Evolutionary conservation across 2,329 filamentous ascomycete genomes (phyloP), one percentile per base, ranked within the genome.

Genomic region (Trichophaea hybrida): DNA sequence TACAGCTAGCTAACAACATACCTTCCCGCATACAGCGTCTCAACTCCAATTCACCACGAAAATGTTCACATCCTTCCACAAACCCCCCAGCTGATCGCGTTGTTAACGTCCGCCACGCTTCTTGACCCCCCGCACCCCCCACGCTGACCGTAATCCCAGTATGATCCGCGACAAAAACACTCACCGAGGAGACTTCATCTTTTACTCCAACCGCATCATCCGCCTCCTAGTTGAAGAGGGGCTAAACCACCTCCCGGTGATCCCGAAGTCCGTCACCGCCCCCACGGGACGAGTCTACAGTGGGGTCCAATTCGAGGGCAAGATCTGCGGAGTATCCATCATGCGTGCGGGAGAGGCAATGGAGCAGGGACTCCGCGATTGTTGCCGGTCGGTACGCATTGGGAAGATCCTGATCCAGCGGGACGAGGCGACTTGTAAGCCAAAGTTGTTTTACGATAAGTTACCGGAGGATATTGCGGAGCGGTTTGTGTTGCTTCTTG

Each of bases 261-360:
- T 94, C 56, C 85, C 88, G 70, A 88, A 94, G 69, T 83, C 84
- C 34, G 86, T 98, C 69, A 94, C 85, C 46, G 97, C 93, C 5
- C 93, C 93, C 0, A 86, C 96, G 48, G 91, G 90, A 44, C 83
- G 85, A 64, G 81, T 82, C 56, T 98, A 98, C 74, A 81, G 86
- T 37, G 93, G 93, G 33, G 86, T 98, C 65, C 86, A 86, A 74
- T 98, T 98, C 70, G 85, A 97, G 72, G 93, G 93, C 66, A 96
- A 97, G 75, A 98, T 98, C 68, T 98, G 93, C 70, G 93, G 93
- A 58, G 93, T 98, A 13, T 94, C 88, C 5, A 98, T 98, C 69
- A 97, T 98, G 93, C 83, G 93, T 65, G 93, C 93, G 10, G 93
- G 93, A 55, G 93, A 98, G 75, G 88, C 91, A 61, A 98, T 98